Evolutionary conservation across 805 yeast species (phyloP).

Genomic region (Metschnikowia drakensbergensis): DNA sequence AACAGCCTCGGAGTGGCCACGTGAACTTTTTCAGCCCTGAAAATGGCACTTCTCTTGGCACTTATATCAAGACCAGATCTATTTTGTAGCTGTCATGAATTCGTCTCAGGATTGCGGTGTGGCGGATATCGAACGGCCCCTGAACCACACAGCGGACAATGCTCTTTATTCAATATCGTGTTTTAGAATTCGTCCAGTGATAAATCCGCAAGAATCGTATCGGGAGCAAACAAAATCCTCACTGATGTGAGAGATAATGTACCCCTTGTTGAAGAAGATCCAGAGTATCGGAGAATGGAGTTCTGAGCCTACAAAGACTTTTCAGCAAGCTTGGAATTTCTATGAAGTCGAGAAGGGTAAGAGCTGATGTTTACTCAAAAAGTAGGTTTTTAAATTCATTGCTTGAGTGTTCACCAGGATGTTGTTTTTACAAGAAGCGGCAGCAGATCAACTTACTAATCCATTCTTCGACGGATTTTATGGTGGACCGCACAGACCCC

Average conservation of each 20-base stretch:
- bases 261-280: slow-evolving; percentile 43
- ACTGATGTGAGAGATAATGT: slow-evolving; percentile 58
- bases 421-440: slow-evolving; percentile 13
- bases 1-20: background rate
- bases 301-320: slow-evolving; percentile 14
- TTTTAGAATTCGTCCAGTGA: slow-evolving; percentile 3
- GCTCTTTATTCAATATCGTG: slow-evolving; percentile 21
- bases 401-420: slow-evolving; percentile 14
- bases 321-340: slow-evolving; percentile 8
- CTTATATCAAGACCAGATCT: background rate
- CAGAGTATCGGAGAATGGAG: slow-evolving; percentile 42
- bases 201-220: slow-evolving; percentile 40
- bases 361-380: slow-evolving; percentile 11
- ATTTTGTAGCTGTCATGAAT: too few species aligned
- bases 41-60: background rate
- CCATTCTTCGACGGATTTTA: slow-evolving; percentile 14
- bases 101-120: background rate
- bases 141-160: slow-evolving; percentile 21
- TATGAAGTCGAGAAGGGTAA: slow-evolving; percentile 9
- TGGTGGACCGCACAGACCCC: slow-evolving; percentile 57
- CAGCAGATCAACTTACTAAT: slow-evolving; percentile 9
- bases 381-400: slow-evolving; percentile 15
- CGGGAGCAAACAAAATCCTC: slow-evolving; percentile 59
- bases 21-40: background rate
- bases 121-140: slow-evolving; percentile 25